Conservation (phyloP, 2,329 filamentous ascomycete species). For the Botrytis medusae region DNA sequence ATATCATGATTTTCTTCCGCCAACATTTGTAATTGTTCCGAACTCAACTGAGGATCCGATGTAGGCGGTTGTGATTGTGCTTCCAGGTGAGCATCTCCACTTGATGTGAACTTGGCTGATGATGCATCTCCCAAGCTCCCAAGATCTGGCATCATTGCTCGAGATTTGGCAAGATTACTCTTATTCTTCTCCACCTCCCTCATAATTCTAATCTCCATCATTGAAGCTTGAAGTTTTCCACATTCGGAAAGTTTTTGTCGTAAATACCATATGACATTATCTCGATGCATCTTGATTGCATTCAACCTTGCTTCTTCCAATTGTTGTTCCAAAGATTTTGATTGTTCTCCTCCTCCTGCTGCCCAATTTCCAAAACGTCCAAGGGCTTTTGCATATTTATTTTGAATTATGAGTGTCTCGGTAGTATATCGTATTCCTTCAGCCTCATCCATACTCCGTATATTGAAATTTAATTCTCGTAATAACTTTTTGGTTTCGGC, state of each 20-base stretch:
- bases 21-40: constrained; percentile 90
- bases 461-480: constrained; percentile 79
- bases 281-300: constrained; percentile 68
- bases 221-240: constrained; percentile 75
- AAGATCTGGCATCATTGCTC: constrained; percentile 39
- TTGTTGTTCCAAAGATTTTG: constrained; percentile 65
- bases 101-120: constrained; percentile 25
- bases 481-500: constrained; percentile 82
- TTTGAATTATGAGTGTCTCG: constrained; percentile 65
- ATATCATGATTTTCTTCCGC: constrained; percentile 90
- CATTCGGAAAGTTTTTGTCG: constrained; percentile 73
- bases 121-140: constrained; percentile 33
- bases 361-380: constrained; percentile 66
- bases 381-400: constrained; percentile 65
- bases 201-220: constrained; percentile 88
- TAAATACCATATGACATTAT: constrained; percentile 82
- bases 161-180: constrained; percentile 74
- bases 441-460: constrained; percentile 75
- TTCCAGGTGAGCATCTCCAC: constrained; percentile 28
- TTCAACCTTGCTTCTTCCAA: constrained; percentile 69
- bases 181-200: constrained; percentile 87
- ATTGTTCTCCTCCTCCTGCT: constrained; percentile 59
- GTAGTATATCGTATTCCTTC: constrained; percentile 81
- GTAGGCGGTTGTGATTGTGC: constrained; percentile 35
- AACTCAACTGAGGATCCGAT: constrained; percentile 52